Evolutionary conservation across 2,329 filamentous ascomycete genomes (phyloP).

Genomic region (Colletotrichum sp.): DNA sequence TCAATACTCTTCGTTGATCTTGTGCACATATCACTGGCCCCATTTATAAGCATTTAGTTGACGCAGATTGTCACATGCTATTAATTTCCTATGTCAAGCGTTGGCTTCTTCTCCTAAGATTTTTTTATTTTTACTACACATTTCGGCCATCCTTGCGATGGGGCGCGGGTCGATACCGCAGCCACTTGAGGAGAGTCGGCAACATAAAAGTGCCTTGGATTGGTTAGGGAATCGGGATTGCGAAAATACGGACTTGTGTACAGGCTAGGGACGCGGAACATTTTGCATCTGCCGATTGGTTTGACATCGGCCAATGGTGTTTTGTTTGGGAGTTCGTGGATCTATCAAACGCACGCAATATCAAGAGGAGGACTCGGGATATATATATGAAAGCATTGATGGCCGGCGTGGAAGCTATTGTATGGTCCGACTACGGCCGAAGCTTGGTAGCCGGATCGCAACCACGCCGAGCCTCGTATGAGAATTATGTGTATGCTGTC

Average conservation of each 20-base stretch:
- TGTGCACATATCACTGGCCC: neutral
- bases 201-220: neutral
- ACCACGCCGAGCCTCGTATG: neutral
- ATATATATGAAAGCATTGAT: constrained; percentile 1
- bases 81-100: neutral
- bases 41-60: neutral
- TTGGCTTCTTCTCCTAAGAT: neutral
- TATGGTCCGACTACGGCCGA: constrained; percentile 4
- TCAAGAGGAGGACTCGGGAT: constrained; percentile 7
- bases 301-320: constrained; percentile 10
- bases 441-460: neutral
- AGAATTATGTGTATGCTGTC: neutral
- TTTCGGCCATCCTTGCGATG: neutral
- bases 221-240: neutral
- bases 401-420: neutral
- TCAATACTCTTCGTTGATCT: constrained; percentile 11
- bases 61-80: neutral
- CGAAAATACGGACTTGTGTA: neutral
- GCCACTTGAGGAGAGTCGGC: neutral
- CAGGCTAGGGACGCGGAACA: neutral
- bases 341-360: neutral
- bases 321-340: neutral
- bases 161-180: neutral
- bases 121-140: neutral
- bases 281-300: constrained; percentile 5